Conservation (phyloP, 352 stramenopile genomes). For the Phytophthora sansomeana region DNA sequence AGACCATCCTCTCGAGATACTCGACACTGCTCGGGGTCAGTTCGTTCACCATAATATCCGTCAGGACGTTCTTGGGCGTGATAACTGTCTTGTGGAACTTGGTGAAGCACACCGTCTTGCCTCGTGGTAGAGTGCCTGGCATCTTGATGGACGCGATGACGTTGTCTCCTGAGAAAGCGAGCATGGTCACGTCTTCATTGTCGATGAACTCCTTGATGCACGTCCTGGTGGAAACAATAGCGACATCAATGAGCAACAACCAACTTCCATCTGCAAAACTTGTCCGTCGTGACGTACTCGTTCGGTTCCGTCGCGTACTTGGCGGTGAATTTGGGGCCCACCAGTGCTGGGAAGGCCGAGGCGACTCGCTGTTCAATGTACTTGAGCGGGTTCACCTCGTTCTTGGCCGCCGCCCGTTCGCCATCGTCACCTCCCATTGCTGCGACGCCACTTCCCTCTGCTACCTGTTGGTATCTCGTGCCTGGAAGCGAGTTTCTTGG, state of each 20-base stretch:
- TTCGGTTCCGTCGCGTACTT: constrained; percentile 88
- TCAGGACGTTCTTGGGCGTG: constrained; percentile 84
- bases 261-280: background rate
- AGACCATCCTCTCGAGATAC: constrained; percentile 95
- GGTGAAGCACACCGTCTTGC: constrained; percentile 93
- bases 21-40: constrained; percentile 93
- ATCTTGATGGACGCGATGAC: constrained; percentile 88
- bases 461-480: background rate
- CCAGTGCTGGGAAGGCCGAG: constrained; percentile 64
- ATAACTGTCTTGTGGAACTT: constrained; percentile 89
- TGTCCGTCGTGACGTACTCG: constrained; percentile 50
- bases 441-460: background rate
- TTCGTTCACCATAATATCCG: constrained; percentile 90
- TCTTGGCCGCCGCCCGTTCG: constrained; percentile 49
- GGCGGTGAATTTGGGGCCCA: constrained; percentile 79
- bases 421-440: constrained; percentile 64
- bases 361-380: constrained; percentile 86
- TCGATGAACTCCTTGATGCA: constrained; percentile 93
- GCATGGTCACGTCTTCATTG: constrained; percentile 83
- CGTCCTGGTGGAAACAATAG: constrained; percentile 32
- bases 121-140: constrained; percentile 84
- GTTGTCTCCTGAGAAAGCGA: constrained; percentile 92
- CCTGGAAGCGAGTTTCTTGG: background rate
- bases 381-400: constrained; percentile 78
- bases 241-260: background rate